Evolutionary conservation across 2,329 filamentous ascomycete genomes (phyloP), one percentile per base, ranked within the genome.

Genomic region (Fusarium chlamydosporum): DNA sequence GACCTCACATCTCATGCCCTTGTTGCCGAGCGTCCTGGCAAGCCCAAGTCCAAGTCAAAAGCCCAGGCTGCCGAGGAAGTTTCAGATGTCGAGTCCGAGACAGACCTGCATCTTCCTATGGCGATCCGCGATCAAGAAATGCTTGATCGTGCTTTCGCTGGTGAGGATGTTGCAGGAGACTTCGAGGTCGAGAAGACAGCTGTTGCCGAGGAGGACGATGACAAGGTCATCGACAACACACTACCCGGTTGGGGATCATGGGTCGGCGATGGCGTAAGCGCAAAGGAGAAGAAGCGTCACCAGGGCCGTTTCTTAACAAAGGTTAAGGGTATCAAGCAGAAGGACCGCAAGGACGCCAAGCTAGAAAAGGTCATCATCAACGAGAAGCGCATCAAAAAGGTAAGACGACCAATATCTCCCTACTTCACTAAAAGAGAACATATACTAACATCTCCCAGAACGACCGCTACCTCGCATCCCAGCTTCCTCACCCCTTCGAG

Each of bases 181-280:
- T 99, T 98, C 76, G 87, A 88, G 59, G 85, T 85, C 37, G 94
- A 98, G 76, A 98, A 98, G 81, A 85, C 84, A 16, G 87, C 88
- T 50, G 83, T 87, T 2, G 87, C 89, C 18, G 85, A 88, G 31
- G 92, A 92, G 18, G 94, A 97, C 78, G 93, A 92, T 71, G 92
- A 96, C 76, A 91, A 96, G 79, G 83, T 93, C 57, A 81, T 94
- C 31, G 93, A 95, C 77, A 91, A 91, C 70, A 92, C 92, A n/a
- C 85, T 99, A 7, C 94, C 94, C 1, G 96, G 96, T 45, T 99
- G 96, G 96, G 96, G 96, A 69, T 90, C 86, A 74, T 97, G 96
- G 96, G 87, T 92, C 7, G 96, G 96, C 66, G 89, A 92, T 16
- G 95, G 94, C 18, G 84, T 97, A 67, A 91, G 88, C 78, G 90